Conservation (phyloP, 768 basidiomycete species). For the Termitomyces sp. region DNA sequence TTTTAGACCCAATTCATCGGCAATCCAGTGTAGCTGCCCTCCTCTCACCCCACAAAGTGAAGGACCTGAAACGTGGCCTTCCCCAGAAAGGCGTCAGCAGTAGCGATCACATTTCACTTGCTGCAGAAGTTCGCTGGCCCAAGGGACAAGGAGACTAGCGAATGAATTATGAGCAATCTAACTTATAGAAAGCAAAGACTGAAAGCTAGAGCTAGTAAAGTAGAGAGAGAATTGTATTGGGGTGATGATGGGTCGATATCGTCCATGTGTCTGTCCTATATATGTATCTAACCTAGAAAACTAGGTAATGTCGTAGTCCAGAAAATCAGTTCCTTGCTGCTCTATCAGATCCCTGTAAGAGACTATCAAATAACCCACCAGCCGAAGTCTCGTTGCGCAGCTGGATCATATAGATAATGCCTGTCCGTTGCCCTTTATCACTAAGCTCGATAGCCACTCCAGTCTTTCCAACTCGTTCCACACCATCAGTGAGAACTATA, state of each 20-base stretch:
- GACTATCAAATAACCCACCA: constrained; percentile 76
- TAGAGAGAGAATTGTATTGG: constrained; percentile 12
- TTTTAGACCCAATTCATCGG: constrained; percentile 43
- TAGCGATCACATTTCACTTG: constrained; percentile 84
- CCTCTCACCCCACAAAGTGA: constrained; percentile 53
- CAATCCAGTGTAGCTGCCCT: constrained; percentile 42
- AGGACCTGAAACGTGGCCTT: constrained; percentile 64
- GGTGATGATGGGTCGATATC: constrained; percentile 6
- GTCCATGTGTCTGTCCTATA: constrained; percentile 7
- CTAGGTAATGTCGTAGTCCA: neutral
- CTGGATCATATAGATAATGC: constrained; percentile 97
- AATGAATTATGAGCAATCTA: constrained; percentile 14
- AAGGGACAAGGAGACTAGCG: constrained; percentile 9
- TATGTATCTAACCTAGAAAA: constrained; percentile 10
- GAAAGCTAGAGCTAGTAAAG: constrained; percentile 5
- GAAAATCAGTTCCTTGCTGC: constrained; percentile 11
- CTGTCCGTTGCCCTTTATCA: constrained; percentile 86
- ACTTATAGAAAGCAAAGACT: constrained; percentile 9
- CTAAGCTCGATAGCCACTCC: constrained; percentile 96
- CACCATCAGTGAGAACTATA: constrained; percentile 92
- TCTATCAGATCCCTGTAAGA: constrained; percentile 85
- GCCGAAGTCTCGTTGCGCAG: constrained; percentile 86
- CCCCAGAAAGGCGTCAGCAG: constrained; percentile 78
- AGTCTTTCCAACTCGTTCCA: constrained; percentile 98
- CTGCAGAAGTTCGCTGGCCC: constrained; percentile 49